Percentiles rank a stretch among this genome's conserved stretches.
Evolutionary conservation across 1,139 yeast genomes (phyloP).

Genomic region (Debaryomyces sp.): DNA sequence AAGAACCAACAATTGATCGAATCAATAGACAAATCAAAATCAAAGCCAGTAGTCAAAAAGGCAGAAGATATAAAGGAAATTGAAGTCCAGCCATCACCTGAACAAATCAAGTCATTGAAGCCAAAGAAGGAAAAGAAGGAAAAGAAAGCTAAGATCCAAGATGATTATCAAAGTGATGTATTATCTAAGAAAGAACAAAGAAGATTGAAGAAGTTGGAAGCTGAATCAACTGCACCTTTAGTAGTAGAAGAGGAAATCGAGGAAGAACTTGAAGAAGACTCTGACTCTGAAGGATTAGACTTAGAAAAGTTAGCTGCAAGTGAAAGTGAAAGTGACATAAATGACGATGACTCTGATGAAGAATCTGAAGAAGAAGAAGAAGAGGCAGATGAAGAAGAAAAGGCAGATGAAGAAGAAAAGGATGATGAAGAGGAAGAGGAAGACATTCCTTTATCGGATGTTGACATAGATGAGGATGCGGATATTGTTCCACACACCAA

Average conservation of each 20-base stretch:
- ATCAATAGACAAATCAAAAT: conserved; percentile 27
- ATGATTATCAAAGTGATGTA: conserved; percentile 47
- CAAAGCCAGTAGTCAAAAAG: conserved; percentile 22
- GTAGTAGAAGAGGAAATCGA: conserved; percentile 28
- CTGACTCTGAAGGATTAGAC: conserved; percentile 38
- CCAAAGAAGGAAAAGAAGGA: conserved; percentile 15
- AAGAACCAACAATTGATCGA: conserved; percentile 32
- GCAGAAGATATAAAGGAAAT: conserved; percentile 12
- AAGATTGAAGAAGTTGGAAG: conserved; percentile 55
- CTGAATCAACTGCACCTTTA: conserved; percentile 4
- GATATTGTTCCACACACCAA: conserved; percentile 90
- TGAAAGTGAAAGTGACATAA: conserved; percentile 37
- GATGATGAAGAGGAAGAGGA: conserved; percentile 54
- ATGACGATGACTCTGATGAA: conserved; percentile 43
- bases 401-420: conserved; percentile 47
- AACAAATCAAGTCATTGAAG: conserved; percentile 4
- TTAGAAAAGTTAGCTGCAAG: conserved; percentile 60
- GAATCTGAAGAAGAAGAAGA: conserved; percentile 45
- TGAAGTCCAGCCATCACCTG: conserved; percentile 8
- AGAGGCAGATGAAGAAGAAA: conserved; percentile 48
- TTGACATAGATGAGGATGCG: conserved; percentile 81
- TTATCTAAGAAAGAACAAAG: conserved; percentile 69
- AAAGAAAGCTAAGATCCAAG: conserved; percentile 15
- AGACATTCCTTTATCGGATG: conserved; percentile 77
- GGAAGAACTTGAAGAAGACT: conserved; percentile 28